phyloP scores from a whole-genome alignment of 202 grass and related monocot species.

The Hordeum pubiflorum region DNA sequence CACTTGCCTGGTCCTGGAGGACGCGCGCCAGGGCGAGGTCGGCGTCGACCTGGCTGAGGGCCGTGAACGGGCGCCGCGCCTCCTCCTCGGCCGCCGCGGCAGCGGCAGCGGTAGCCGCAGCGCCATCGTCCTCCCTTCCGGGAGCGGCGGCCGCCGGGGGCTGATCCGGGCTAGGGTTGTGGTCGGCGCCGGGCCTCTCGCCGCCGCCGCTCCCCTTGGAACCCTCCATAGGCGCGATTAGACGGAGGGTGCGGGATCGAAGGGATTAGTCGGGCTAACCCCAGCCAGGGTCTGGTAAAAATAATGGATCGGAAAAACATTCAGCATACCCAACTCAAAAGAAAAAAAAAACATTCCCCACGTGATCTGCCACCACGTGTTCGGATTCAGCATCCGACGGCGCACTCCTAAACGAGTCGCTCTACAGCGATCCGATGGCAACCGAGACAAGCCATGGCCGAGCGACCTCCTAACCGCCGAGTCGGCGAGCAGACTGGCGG shows the following conservation, averaged over 20 bases:
- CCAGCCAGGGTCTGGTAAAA: background rate
- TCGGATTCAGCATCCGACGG: background rate
- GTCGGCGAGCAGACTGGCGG: too few relatives aligned
- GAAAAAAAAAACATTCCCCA: background rate
- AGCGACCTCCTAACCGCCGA: too few relatives aligned
- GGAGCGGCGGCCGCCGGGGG: background rate
- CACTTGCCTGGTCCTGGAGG: conserved; percentile 81
- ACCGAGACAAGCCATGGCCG: too few relatives aligned
- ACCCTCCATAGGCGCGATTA: conserved; percentile 52
- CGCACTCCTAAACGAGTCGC: background rate
- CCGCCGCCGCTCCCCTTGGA: conserved; percentile 44
- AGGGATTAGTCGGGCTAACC: background rate
- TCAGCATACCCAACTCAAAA: too few relatives aligned
- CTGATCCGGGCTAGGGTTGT: conserved; percentile 37
- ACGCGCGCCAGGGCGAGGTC: conserved; percentile 91
- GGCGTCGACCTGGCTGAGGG: conserved; percentile 90
- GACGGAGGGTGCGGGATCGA: background rate
- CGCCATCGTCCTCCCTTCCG: conserved; percentile 9
- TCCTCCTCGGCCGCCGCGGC: conserved; percentile 12
- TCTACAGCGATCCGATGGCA: too few relatives aligned
- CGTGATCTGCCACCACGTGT: background rate
- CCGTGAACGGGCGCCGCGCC: conserved; percentile 66
- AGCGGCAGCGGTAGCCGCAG: conserved; percentile 4
- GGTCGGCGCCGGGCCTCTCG: conserved; percentile 36
- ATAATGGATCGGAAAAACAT: background rate